These are phyloP conservation scores for Dichomitus squalens DNA, from an alignment of 1,284 basidiomycete genomes.

Conservation along the genomic window DNA sequence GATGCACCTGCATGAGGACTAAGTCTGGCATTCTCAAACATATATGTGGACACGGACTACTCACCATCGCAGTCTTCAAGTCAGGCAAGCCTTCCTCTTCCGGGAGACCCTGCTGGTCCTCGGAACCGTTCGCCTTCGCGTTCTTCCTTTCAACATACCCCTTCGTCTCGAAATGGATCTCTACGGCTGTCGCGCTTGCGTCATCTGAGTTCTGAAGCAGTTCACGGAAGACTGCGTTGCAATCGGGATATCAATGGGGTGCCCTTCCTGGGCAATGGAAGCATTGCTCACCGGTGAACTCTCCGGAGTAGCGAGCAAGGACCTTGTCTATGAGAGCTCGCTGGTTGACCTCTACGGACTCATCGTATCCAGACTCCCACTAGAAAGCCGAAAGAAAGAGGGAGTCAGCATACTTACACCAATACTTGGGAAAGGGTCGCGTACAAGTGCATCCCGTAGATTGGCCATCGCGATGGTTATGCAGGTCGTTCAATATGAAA, in stretches of 20 bases:
- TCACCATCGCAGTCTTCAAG: slow-evolving; percentile 57
- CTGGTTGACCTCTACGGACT: slow-evolving; percentile 94
- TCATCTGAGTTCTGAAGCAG: slow-evolving; percentile 96
- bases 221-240: slow-evolving; percentile 77
- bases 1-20: slow-evolving; percentile 49
- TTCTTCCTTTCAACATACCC: slow-evolving; percentile 49
- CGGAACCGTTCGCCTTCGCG: slow-evolving; percentile 10
- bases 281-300: slow-evolving; percentile 70
- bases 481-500: neutral
- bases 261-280: neutral
- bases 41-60: slow-evolving; percentile 7
- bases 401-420: neutral
- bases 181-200: slow-evolving; percentile 79
- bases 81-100: slow-evolving; percentile 48
- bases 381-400: slow-evolving; percentile 25
- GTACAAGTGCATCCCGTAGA: slow-evolving; percentile 26
- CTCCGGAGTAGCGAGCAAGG: slow-evolving; percentile 91
- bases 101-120: neutral
- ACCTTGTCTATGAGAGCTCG: slow-evolving; percentile 93
- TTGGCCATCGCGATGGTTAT: slow-evolving; percentile 18
- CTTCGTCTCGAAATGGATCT: slow-evolving; percentile 82
- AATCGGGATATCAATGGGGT: neutral
- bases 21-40: neutral
- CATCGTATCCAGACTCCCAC: slow-evolving; percentile 78
- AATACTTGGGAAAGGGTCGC: neutral